phyloP scores from a whole-genome alignment of 1,284 basidiomycete genomes.

The Microbotryum silenes-acaulis region DNA sequence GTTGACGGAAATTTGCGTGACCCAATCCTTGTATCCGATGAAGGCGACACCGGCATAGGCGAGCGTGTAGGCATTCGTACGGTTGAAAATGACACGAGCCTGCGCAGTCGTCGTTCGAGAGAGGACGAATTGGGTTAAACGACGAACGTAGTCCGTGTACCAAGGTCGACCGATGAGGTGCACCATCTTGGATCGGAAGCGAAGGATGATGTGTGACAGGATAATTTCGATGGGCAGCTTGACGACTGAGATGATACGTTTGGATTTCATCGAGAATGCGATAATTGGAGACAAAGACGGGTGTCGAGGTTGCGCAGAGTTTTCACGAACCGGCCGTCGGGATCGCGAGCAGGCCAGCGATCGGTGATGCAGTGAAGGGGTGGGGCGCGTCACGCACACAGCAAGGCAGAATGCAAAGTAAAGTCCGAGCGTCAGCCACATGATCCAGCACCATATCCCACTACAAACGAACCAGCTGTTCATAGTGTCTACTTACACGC shows the following conservation, averaged over 20 bases:
- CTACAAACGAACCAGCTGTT: neutral
- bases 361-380: too few species aligned
- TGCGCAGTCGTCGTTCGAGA: slow-evolving; percentile 4
- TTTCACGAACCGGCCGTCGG: too few species aligned
- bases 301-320: too few species aligned
- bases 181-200: slow-evolving; percentile 4
- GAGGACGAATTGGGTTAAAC: slow-evolving; percentile 12
- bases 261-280: too few species aligned
- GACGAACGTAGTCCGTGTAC: slow-evolving; percentile 4
- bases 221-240: too few species aligned
- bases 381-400: too few species aligned
- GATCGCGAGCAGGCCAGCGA: too few species aligned
- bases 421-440: too few species aligned
- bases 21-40: slow-evolving; percentile 8
- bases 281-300: too few species aligned
- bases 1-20: slow-evolving; percentile 9
- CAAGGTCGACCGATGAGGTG: slow-evolving; percentile 12
- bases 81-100: slow-evolving; percentile 20
- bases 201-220: slow-evolving; percentile 2
- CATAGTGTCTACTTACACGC: neutral
- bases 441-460: too few species aligned
- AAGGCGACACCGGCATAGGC: neutral
- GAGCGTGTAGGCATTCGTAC: slow-evolving; percentile 5
- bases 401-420: too few species aligned
- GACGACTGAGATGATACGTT: too few species aligned